Evolutionary conservation across 2,329 filamentous ascomycete species (phyloP).

Genomic region (Curvularia lunata): DNA sequence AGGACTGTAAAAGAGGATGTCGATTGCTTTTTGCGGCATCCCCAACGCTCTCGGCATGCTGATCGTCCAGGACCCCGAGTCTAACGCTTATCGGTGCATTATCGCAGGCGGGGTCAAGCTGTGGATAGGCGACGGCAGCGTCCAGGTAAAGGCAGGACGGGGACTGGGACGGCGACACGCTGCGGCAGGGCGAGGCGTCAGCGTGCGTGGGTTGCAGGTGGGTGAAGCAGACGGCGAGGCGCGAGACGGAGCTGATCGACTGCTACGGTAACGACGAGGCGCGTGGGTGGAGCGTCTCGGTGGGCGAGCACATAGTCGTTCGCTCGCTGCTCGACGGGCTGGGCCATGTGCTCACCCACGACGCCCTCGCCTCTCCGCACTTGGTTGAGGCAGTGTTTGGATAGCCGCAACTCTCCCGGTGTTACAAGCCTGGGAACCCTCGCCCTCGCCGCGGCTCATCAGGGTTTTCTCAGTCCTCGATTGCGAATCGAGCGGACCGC

Average conservation of each 20-base stretch:
- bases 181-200: conserved; percentile 28
- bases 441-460: conserved; percentile 18
- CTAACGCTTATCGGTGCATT: conserved; percentile 39
- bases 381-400: conserved; percentile 10
- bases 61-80: conserved; percentile 26
- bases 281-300: conserved; percentile 22
- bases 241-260: conserved; percentile 14
- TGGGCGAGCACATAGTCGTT: conserved; percentile 27
- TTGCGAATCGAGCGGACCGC: conserved; percentile 36
- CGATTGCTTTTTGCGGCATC: conserved; percentile 30
- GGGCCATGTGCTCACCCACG: conserved; percentile 11
- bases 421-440: conserved; percentile 22
- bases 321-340: conserved; percentile 19
- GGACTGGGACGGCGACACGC: conserved; percentile 23
- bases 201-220: conserved; percentile 15
- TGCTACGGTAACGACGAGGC: neutral
- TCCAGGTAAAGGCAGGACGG: conserved; percentile 23
- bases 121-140: conserved; percentile 31
- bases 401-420: conserved; percentile 13
- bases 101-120: conserved; percentile 32
- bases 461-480: conserved; percentile 27
- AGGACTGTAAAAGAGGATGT: neutral
- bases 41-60: conserved; percentile 27
- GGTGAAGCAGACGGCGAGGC: conserved; percentile 5
- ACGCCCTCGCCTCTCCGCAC: conserved; percentile 10